A percentile compares a stretch with the other conserved stretches of the same genome.
Evolutionary conservation across 2,329 filamentous ascomycete species (phyloP).

Genomic region (Penicillium decumbens): DNA sequence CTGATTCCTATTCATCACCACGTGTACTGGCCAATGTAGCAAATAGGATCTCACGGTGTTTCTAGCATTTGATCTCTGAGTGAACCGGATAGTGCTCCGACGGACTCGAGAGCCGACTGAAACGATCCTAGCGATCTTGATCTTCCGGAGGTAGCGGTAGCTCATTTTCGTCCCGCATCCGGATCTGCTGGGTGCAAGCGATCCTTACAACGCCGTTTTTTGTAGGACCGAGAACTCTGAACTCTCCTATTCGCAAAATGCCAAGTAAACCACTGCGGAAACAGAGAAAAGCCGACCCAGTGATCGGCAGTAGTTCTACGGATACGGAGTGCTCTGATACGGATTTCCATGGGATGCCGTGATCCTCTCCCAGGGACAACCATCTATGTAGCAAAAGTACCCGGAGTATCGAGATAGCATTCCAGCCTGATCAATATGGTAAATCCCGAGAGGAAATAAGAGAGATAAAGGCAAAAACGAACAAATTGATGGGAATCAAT

Average conservation of each 20-base stretch:
- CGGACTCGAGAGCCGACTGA: neutral
- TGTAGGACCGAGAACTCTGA: neutral
- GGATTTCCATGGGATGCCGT: neutral
- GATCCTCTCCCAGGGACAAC: neutral
- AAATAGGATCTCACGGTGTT: neutral
- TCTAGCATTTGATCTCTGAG: neutral
- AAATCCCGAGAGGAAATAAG: neutral
- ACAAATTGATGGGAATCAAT: neutral
- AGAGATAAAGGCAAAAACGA: neutral
- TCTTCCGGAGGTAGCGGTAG: neutral
- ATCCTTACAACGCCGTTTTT: neutral
- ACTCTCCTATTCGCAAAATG: neutral
- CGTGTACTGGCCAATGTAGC: neutral
- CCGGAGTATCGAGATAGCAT: neutral
- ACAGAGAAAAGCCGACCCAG: neutral
- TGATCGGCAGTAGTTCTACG: neutral
- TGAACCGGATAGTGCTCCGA: conserved; percentile 8
- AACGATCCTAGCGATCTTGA: neutral
- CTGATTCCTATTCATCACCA: neutral
- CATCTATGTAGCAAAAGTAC: neutral
- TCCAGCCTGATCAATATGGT: neutral
- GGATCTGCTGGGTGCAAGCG: conserved; percentile 1
- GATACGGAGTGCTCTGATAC: neutral
- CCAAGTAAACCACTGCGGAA: neutral
- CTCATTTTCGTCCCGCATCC: neutral